phyloP scores from a whole-genome alignment of 768 basidiomycete species.

The Amanita inopinata region DNA sequence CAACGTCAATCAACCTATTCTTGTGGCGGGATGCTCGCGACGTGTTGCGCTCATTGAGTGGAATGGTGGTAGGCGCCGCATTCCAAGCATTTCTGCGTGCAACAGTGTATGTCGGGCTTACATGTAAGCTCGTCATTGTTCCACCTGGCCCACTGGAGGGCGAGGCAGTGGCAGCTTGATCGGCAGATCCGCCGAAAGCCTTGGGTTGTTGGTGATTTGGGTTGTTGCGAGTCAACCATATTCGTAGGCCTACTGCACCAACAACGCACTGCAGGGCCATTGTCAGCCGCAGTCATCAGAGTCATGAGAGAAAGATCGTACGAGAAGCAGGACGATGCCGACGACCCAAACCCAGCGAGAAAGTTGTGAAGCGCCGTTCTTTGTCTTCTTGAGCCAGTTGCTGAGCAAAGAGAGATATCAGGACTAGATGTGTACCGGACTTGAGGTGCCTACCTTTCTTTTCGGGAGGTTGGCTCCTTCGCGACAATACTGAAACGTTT shows the following conservation, averaged over 20 bases:
- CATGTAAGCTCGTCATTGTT: constrained; percentile 26
- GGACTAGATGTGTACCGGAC: neutral
- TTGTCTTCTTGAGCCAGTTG: constrained; percentile 61
- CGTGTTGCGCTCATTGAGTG: neutral
- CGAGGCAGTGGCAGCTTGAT: constrained; percentile 24
- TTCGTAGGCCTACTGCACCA: constrained; percentile 49
- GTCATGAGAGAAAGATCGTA: constrained; percentile 19
- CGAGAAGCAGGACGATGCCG: constrained; percentile 48
- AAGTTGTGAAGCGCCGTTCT: constrained; percentile 38
- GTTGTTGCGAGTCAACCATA: constrained; percentile 44
- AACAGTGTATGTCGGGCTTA: constrained; percentile 56
- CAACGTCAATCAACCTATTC: constrained; percentile 1
- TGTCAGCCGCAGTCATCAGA: neutral
- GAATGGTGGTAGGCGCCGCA: neutral
- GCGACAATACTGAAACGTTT: constrained; percentile 78
- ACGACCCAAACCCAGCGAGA: constrained; percentile 65
- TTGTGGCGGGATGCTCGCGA: constrained; percentile 1
- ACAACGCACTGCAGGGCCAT: constrained; percentile 30
- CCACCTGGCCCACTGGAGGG: constrained; percentile 13
- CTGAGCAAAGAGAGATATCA: constrained; percentile 23
- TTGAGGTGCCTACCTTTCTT: constrained; percentile 32
- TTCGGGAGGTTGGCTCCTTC: constrained; percentile 37
- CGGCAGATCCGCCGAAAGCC: constrained; percentile 54
- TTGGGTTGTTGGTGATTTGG: constrained; percentile 43
- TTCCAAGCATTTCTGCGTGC: constrained; percentile 20